Conservation (phyloP, 1,284 basidiomycete species). For the Irpex sp. region DNA sequence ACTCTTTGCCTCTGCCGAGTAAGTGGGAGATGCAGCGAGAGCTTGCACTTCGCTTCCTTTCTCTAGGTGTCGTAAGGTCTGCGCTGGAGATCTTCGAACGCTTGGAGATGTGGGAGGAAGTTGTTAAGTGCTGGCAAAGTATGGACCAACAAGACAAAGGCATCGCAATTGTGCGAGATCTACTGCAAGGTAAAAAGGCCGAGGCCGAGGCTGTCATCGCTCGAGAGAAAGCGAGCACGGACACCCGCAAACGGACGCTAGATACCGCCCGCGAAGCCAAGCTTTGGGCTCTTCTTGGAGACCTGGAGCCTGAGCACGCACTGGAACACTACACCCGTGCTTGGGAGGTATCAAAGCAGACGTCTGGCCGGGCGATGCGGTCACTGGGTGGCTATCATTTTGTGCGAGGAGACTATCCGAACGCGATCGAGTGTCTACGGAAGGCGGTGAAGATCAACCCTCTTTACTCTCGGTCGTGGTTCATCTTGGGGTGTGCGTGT, state of each 20-base stretch:
- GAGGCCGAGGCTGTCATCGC: slow-evolving; percentile 76
- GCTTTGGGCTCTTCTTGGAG: slow-evolving; percentile 94
- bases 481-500: slow-evolving; percentile 89
- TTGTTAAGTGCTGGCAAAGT: slow-evolving; percentile 79
- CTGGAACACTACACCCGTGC: slow-evolving; percentile 78
- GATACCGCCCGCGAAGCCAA: slow-evolving; percentile 83
- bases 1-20: slow-evolving; percentile 77
- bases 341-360: slow-evolving; percentile 78
- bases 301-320: slow-evolving; percentile 75
- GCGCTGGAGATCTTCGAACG: slow-evolving; percentile 91
- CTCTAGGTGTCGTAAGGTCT: slow-evolving; percentile 81
- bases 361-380: slow-evolving; percentile 87
- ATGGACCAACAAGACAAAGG: slow-evolving; percentile 80
- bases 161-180: slow-evolving; percentile 74
- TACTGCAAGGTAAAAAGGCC: slow-evolving; percentile 78
- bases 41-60: slow-evolving; percentile 77
- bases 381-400: slow-evolving; percentile 88
- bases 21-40: slow-evolving; percentile 92
- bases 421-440: slow-evolving; percentile 68
- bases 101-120: slow-evolving; percentile 97
- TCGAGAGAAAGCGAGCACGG: slow-evolving; percentile 49
- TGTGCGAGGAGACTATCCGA: slow-evolving; percentile 56
- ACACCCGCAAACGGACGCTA: slow-evolving; percentile 42
- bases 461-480: slow-evolving; percentile 87
- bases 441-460: slow-evolving; percentile 88